phyloP scores from a whole-genome alignment of 495 filamentous ascomycete species.

The Hypoxylon rickii region DNA sequence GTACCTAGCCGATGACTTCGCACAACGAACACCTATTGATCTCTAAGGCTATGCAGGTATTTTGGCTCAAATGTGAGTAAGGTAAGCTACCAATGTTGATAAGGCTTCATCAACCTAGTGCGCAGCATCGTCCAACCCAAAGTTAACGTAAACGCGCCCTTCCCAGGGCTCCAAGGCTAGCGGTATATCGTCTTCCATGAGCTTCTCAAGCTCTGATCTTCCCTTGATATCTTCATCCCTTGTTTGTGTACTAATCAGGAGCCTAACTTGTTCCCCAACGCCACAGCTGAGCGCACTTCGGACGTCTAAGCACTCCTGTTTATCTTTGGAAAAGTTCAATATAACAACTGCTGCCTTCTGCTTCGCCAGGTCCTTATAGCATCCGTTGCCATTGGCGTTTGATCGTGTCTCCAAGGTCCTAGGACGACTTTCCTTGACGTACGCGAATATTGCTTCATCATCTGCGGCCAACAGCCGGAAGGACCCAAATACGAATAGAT shows the following conservation, averaged over 20 bases:
- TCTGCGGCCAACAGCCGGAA: conserved; percentile 48
- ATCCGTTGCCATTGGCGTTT: background rate
- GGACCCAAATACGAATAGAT: conserved; percentile 52
- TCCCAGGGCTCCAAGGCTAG: conserved; percentile 20
- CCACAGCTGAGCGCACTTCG: conserved; percentile 13
- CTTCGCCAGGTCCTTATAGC: background rate
- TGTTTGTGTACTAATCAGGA: conserved; percentile 21
- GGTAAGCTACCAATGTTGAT: no score
- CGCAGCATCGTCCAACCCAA: no score
- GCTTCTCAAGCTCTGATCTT: background rate
- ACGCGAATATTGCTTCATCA: conserved; percentile 50
- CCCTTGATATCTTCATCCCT: background rate
- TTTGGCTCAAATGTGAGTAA: no score
- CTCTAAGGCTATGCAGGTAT: no score
- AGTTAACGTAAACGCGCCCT: conserved; percentile 30
- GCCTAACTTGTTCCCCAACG: background rate
- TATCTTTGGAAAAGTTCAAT: conserved; percentile 37
- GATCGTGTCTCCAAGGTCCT: conserved; percentile 2
- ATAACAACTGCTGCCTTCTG: conserved; percentile 32
- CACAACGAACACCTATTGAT: no score
- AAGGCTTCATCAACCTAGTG: no score
- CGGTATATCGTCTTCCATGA: background rate
- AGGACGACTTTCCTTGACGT: conserved; percentile 39
- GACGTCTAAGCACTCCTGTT: conserved; percentile 29
- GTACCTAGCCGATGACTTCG: no score